Evolutionary conservation across 129 eudicot genomes (phyloP).

Genomic region (Silybum marianum): DNA sequence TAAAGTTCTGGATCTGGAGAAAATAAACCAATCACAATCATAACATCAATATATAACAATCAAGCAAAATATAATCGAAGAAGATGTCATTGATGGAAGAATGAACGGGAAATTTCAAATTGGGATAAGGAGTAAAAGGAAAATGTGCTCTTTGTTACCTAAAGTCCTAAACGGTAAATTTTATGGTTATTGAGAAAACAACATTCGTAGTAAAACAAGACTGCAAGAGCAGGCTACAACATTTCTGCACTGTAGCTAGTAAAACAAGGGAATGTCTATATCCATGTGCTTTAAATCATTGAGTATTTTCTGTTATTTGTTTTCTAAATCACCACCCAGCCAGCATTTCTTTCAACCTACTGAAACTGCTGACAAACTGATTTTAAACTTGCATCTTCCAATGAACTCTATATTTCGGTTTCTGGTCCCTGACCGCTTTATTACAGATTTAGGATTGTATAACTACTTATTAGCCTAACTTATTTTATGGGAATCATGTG

Average conservation of each 20-base stretch:
- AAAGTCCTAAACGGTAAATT: not conserved
- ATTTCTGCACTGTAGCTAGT: not conserved
- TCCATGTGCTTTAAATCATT: not conserved
- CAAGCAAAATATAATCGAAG: not conserved
- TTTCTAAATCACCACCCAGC: not conserved
- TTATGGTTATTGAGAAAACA: not conserved
- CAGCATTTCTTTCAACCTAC: not conserved
- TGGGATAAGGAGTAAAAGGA: not conserved
- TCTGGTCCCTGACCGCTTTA: not conserved
- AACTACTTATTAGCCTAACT: not conserved
- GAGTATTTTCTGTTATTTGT: not conserved
- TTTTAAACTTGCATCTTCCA: not conserved
- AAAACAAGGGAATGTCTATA: not conserved
- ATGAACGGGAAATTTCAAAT: not conserved
- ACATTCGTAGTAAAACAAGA: not conserved
- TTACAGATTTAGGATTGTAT: not conserved
- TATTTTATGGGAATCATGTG: not conserved
- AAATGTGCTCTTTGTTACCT: not conserved
- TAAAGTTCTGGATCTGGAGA: slow-evolving; percentile 58
- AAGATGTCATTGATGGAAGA: not conserved
- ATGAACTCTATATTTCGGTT: not conserved
- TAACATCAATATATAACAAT: not conserved
- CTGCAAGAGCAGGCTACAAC: not conserved
- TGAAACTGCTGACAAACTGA: not conserved
- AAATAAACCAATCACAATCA: slow-evolving; percentile 18